Conservation (phyloP, 148 eudicot genomes). For the Beta vulgaris region DNA sequence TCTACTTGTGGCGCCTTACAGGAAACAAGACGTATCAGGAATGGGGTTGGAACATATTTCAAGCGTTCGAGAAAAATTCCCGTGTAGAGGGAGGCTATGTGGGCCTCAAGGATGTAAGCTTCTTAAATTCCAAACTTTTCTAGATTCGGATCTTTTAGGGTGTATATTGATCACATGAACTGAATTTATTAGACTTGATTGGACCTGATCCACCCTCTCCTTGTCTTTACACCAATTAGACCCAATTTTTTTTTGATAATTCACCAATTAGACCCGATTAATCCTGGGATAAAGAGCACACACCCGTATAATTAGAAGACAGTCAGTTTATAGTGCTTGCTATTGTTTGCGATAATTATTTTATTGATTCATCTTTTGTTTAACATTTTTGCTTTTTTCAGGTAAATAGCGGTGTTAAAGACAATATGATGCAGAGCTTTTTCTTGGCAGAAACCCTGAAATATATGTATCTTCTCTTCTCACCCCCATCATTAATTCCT, state of each 20-base stretch:
- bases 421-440: slow-evolving; percentile 96
- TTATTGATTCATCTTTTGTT: neutral
- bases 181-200: too few species aligned
- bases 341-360: too few species aligned
- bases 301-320: too few species aligned
- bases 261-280: too few species aligned
- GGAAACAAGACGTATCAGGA: slow-evolving; percentile 97
- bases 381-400: slow-evolving; percentile 19
- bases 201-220: too few species aligned
- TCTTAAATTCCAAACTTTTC: neutral
- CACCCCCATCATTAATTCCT: slow-evolving; percentile 73
- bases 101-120: slow-evolving; percentile 96
- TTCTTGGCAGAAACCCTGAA: slow-evolving; percentile 88
- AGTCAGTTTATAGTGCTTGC: too few species aligned
- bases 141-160: too few species aligned
- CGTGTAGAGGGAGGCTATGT: slow-evolving; percentile 91
- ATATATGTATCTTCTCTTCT: slow-evolving; percentile 76
- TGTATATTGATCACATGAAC: too few species aligned
- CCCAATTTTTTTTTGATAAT: too few species aligned
- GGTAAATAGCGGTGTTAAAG: slow-evolving; percentile 81
- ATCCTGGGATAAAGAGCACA: too few species aligned
- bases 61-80: slow-evolving; percentile 97
- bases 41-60: slow-evolving; percentile 99
- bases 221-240: too few species aligned
- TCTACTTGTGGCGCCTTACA: slow-evolving; percentile 95